A percentile compares a stretch with the other conserved stretches of the same genome.
Conservation (phyloP, 345 rosid genomes). For the Leavenworthia alabamica region DNA sequence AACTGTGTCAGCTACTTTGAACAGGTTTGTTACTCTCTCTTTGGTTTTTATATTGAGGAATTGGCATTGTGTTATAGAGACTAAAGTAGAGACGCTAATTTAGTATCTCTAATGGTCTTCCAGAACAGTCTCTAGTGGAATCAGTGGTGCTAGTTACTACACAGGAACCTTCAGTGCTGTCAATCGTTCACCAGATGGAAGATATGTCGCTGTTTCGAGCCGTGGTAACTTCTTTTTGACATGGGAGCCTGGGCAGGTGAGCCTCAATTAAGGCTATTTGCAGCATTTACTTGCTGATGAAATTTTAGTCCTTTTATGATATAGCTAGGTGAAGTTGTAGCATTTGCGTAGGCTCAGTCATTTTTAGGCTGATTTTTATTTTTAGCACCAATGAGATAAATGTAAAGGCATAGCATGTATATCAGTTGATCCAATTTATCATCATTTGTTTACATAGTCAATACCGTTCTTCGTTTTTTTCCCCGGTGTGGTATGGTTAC, state of each 20-base stretch:
- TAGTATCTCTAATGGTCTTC: conserved; percentile 35
- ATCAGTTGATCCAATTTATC: too few species aligned
- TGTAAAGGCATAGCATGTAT: background rate
- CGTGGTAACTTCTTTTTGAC: conserved; percentile 96
- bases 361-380: conserved; percentile 4
- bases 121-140: conserved; percentile 99
- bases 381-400: background rate
- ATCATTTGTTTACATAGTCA: background rate
- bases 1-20: conserved; percentile 89
- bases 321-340: background rate
- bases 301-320: background rate
- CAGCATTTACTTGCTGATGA: background rate
- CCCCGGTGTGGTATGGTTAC: conserved; percentile 10
- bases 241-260: conserved; percentile 98
- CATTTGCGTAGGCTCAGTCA: background rate
- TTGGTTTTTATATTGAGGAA: background rate
- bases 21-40: conserved; percentile 47
- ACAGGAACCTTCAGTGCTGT: conserved; percentile 89
- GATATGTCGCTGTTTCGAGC: conserved; percentile 92
- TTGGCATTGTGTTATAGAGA: background rate
- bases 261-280: background rate
- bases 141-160: conserved; percentile 97
- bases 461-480: background rate
- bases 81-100: conserved; percentile 20
- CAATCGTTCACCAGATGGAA: conserved; percentile 91